Evolutionary conservation across 192 early-diverging fungal species (phyloP).

Genomic region (Irineochytrium annulatum): DNA sequence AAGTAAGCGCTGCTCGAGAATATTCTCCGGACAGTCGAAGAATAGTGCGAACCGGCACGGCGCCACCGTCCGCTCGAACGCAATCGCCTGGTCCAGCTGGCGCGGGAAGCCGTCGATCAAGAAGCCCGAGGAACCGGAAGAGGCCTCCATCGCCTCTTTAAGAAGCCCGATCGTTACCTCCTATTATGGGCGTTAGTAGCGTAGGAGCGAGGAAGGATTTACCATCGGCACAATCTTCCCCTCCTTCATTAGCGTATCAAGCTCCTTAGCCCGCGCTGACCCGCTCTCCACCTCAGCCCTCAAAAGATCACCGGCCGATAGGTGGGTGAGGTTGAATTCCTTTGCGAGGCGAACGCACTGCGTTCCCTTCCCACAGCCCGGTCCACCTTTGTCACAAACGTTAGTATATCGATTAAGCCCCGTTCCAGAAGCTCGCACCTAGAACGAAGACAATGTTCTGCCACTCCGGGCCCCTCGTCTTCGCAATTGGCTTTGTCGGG

Average conservation of each 20-base stretch:
- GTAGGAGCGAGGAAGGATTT: background rate
- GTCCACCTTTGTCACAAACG: constrained; percentile 28
- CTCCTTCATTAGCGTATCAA: constrained; percentile 77
- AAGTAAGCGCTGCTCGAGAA: constrained; percentile 46
- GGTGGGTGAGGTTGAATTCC: constrained; percentile 88
- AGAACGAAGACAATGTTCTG: constrained; percentile 53
- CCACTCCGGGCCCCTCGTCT: constrained; percentile 27
- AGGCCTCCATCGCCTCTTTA: constrained; percentile 24
- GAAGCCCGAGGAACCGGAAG: constrained; percentile 19
- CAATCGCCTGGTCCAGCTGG: constrained; percentile 36
- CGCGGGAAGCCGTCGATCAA: constrained; percentile 51
- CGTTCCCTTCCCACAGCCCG: constrained; percentile 67
- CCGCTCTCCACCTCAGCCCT: constrained; percentile 67
- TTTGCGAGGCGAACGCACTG: constrained; percentile 77
- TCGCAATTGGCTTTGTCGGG: no score
- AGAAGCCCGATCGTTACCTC: constrained; percentile 30
- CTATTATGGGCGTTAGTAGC: constrained; percentile 2
- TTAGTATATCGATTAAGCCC: no score
- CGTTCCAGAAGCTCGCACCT: constrained; percentile 20
- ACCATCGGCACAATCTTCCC: constrained; percentile 82
- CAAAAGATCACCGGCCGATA: constrained; percentile 92
- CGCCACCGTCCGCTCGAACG: constrained; percentile 46
- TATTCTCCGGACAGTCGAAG: constrained; percentile 48
- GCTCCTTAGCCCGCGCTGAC: constrained; percentile 59
- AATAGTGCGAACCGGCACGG: constrained; percentile 28